A percentile compares a stretch with the other conserved stretches of the same genome.
Evolutionary conservation across 2,329 filamentous ascomycete species (phyloP).

Genomic region (Alternaria novae-zelandiae): DNA sequence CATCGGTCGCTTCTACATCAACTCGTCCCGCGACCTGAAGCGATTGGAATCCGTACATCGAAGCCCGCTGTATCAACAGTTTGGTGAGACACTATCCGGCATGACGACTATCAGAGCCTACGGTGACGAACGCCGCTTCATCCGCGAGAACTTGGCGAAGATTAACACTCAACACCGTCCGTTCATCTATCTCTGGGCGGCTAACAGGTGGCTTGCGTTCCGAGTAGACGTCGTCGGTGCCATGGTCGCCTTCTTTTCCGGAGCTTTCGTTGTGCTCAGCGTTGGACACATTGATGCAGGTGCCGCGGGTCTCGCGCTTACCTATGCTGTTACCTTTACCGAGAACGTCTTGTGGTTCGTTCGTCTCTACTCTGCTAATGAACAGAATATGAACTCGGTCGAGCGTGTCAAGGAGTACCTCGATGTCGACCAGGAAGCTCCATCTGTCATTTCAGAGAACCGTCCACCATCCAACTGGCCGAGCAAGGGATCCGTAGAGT

Average conservation of each 20-base stretch:
- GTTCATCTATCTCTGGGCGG: slow-evolving; percentile 95
- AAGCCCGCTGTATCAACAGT: slow-evolving; percentile 96
- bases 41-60: slow-evolving; percentile 91
- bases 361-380: slow-evolving; percentile 89
- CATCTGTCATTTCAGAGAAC: slow-evolving; percentile 76
- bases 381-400: slow-evolving; percentile 99
- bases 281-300: slow-evolving; percentile 86
- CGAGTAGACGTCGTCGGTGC: slow-evolving; percentile 90
- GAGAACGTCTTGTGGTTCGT: slow-evolving; percentile 98
- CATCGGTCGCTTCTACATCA: slow-evolving; percentile 86
- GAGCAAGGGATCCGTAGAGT: slow-evolving; percentile 82
- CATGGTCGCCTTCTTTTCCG: slow-evolving; percentile 90
- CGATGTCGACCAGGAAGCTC: slow-evolving; percentile 92
- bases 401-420: slow-evolving; percentile 98
- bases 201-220: slow-evolving; percentile 95
- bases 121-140: slow-evolving; percentile 90
- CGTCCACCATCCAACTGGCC: slow-evolving; percentile 85
- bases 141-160: slow-evolving; percentile 84
- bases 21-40: slow-evolving; percentile 93
- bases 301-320: slow-evolving; percentile 89
- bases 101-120: slow-evolving; percentile 98
- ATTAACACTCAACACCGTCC: slow-evolving; percentile 92
- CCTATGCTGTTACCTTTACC: slow-evolving; percentile 94
- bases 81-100: slow-evolving; percentile 91
- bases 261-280: slow-evolving; percentile 85